Base-by-base conservation (phyloP, 2,329 filamentous ascomycete species). In the Aspergillus ibericus region DNA sequence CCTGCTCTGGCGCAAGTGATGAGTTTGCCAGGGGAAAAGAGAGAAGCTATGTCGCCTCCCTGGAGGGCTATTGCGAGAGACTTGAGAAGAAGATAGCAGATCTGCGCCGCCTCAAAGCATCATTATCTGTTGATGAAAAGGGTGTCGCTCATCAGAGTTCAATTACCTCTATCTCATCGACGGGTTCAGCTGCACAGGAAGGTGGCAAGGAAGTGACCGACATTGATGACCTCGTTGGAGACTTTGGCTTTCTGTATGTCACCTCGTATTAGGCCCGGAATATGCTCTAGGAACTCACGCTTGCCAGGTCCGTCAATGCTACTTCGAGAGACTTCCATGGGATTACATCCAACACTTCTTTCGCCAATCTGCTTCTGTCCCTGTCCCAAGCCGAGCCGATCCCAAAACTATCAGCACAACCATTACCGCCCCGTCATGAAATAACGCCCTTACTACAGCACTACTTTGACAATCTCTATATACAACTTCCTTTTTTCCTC, bases 11-110 rank as follows among this genome's bases (percentile, higher is more conserved):
- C 56, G 93, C 92, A 7, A 97, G 96, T 69, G 93, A 98, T 71
- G 92, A 97, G 73, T 98, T 97, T 76, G 93, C 93, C 0, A 85
- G 92, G 62, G 95, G 95, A 61, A 98, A 98, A 75, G 95, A 98
- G 72, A 84, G 93, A 69, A 98, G 93, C 76, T 99, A 98, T 81
- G 93, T 98, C 46, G 92, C 93, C 7, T 96, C 93, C 0, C 83
- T 99, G n/a, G 93, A 98, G 74, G 86, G 93, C 15, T 88, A 91
- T 58, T 88, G 96, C 65, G 93, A 98, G 74, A 91, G 90, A 75
- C 84, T 98, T 8, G 91, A 96, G 75, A 88, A 87, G 71, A 87
- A 88, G 58, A 83, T 97, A 48, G 75, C 77, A 18, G 81, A 83
- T 60, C 66, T 76, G 20, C 74, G 68, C 6, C 64, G 63, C 40